Conservation (phyloP, 2,329 filamentous ascomycete genomes). For the Camptophora hylomeconis region DNA sequence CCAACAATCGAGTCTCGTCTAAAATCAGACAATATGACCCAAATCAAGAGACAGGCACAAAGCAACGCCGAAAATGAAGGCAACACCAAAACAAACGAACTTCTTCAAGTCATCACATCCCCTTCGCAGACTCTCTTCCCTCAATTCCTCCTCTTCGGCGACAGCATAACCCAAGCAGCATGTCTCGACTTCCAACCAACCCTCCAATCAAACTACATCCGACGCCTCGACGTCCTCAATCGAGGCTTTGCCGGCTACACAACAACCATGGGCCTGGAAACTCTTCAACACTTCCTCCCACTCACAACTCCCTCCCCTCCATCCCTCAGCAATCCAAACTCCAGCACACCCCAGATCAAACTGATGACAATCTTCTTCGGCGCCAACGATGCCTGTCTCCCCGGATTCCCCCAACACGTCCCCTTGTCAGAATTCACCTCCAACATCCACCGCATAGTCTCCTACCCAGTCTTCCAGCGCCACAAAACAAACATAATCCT, state of each 20-base stretch:
- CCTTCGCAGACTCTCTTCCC: no score
- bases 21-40: no score
- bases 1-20: no score
- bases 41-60: no score
- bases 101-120: no score
- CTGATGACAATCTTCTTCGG: conserved; percentile 61
- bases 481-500: conserved; percentile 62
- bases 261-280: conserved; percentile 25
- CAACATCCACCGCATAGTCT: conserved; percentile 60
- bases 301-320: conserved; percentile 1
- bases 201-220: conserved; percentile 38
- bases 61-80: no score
- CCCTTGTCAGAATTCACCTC: conserved; percentile 60
- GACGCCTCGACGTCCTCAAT: conserved; percentile 76
- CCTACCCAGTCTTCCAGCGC: conserved; percentile 60
- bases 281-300: conserved; percentile 11
- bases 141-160: conserved; percentile 74
- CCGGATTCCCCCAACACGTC: conserved; percentile 59
- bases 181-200: conserved; percentile 27
- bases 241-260: conserved; percentile 50
- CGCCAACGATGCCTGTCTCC: conserved; percentile 74
- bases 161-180: conserved; percentile 69
- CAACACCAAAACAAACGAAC: no score
- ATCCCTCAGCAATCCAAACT: no score
- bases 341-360: conserved; percentile 4